Evolutionary conservation across 805 yeast species (phyloP), one percentile per base, ranked within the genome.

Genomic region (Priceomyces medius): DNA sequence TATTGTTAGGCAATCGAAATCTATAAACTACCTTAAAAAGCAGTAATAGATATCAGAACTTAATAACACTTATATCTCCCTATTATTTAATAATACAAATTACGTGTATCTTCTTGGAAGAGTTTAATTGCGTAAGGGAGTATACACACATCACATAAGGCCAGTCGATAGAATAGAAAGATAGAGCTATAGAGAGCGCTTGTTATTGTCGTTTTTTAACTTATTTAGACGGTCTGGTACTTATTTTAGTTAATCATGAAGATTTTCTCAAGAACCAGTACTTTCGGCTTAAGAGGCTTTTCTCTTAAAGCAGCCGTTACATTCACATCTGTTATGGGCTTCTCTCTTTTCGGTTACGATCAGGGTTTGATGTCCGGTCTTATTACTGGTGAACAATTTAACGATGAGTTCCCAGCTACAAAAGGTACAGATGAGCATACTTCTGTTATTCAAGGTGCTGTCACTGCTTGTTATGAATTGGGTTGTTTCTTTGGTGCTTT

Each of bases 391-490:
- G 50, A 52, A 1, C 63, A 66, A 37, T 69, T 69, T 42, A 64
- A 63, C 47, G 32, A 46, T 2, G 73, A 65, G 44, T 69, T 69
- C 43, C 73, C 73, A 7, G 64, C 71, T 7, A 64, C 72, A 10
- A 59, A 59, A 7, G 56, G 62, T 48, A 52, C 51, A 47, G 55
- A 38, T 49, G 41, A 39, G 28, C 55, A 63, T 26, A 63, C 71
- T 12, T 63, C 74, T 10, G 63, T 61, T 10, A 54, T 72, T 42
- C 88, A 83, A 64, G 90, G 89, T 67, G 86, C 84, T 13, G 83
- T 81, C 32, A 79, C 83, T 3, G 63, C 84, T 2, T 78, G 81
- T 66, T 83, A 83, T 60, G 85, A 81, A 58, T 42, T 55, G 53
- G 95, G 93, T 29, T 71, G 73, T 58, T 69, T 70, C 58, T 62